These are phyloP conservation scores for Casuarina equisetifolia DNA, from an alignment of 306 rosid genomes.

Conservation along the genomic window DNA sequence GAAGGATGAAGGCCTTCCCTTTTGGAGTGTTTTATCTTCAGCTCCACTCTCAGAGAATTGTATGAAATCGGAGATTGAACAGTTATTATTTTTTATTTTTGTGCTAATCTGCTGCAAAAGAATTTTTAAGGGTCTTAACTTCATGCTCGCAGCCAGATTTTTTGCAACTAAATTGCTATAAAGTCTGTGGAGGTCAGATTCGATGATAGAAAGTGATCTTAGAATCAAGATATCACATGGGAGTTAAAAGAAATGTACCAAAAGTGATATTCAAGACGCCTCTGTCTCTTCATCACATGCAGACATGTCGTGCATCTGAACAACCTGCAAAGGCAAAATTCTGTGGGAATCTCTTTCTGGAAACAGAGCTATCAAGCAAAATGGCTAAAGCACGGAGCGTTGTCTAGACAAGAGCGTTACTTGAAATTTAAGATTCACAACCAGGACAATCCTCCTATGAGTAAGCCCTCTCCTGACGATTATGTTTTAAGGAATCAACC, in stretches of 20 bases:
- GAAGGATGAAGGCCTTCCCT: too few relatives aligned
- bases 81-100: too few relatives aligned
- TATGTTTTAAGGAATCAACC: not conserved
- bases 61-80: too few relatives aligned
- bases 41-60: too few relatives aligned
- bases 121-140: not conserved
- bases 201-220: not conserved
- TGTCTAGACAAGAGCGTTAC: too few relatives aligned
- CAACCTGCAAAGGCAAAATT: not conserved
- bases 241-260: not conserved
- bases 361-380: not conserved
- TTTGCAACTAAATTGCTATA: not conserved
- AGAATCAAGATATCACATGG: not conserved
- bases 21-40: too few relatives aligned
- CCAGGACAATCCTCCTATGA: too few relatives aligned
- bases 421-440: too few relatives aligned
- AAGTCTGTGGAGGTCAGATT: not conserved
- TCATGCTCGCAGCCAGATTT: not conserved
- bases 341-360: not conserved
- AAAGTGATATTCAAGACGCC: not conserved
- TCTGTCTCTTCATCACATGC: not conserved
- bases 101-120: not conserved
- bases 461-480: not conserved
- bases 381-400: not conserved
- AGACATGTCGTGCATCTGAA: conserved; percentile 5